Percentiles rank a stretch among this genome's conserved stretches.
Conservation (phyloP, 495 filamentous ascomycete species). For the Hyaloscypha hepaticicola region DNA sequence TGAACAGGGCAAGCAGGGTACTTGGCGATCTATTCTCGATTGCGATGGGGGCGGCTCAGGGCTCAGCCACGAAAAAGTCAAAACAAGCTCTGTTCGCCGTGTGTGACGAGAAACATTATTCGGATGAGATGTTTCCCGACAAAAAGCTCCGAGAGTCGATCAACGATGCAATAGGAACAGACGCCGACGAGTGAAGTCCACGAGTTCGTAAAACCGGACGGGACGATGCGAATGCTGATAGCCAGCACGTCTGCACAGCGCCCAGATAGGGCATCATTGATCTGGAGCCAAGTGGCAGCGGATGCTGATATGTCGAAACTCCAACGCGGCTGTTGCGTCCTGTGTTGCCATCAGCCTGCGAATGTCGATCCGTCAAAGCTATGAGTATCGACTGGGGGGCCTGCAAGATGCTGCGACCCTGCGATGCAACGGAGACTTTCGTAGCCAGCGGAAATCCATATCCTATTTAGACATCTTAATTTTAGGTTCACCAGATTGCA, state of each 20-base stretch:
- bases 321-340: not conserved
- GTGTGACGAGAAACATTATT: conserved; percentile 19
- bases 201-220: not conserved
- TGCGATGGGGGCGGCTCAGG: conserved; percentile 7
- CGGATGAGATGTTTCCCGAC: conserved; percentile 24
- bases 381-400: not conserved
- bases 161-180: not conserved
- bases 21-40: conserved; percentile 29
- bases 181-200: not conserved
- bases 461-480: not conserved
- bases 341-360: not conserved
- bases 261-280: not conserved
- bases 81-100: conserved; percentile 18
- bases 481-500: not conserved
- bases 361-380: not conserved
- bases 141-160: not conserved
- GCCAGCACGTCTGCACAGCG: not conserved
- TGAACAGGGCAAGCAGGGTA: conserved; percentile 1
- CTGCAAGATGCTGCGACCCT: not conserved
- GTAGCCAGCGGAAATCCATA: too few species aligned
- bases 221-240: conserved; percentile 4
- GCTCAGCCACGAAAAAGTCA: conserved; percentile 27
- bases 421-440: too few species aligned
- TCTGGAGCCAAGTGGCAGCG: not conserved
- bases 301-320: conserved; percentile 2